Base-by-base conservation (phyloP, 106 monocot species). In the Xerophyta viscosa region DNA sequence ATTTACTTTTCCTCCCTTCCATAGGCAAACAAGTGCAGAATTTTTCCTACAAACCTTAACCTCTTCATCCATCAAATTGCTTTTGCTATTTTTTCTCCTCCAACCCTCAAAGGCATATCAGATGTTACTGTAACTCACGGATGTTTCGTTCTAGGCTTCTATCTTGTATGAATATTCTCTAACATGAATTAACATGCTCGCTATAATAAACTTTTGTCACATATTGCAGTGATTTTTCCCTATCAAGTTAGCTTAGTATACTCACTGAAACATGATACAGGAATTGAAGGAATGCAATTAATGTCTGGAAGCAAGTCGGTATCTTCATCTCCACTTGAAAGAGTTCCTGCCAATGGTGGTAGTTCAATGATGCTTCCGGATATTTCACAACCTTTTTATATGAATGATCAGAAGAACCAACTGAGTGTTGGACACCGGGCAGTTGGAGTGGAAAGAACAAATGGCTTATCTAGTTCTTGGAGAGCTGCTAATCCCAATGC, bases 231-330 rank as follows among this genome's bases (percentile, higher is more conserved):
- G n/a, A n/a, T n/a, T n/a, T n/a, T n/a, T n/a, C 15, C 39, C 6
- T 5, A 33, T 39, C 15, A 2, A 3, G 2, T 39, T 39, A 3
- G 15, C 1, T 12, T 39, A 1, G 10, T 2, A 8, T 15, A 7
- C 1, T 12, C 15, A 39, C 39, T 12, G 10, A 12, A 39, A 39
- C 15, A 39, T 39, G 45, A 30, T 53, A 13, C 51, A 76, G 72
- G 70, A 48, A 23, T 20, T 37, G 66, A 63, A n/a, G 68, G 54
- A 56, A 57, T 70, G 49, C 24, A 49, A 43, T 33, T 66, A 42
- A 37, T 76, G 58, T 52, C 78, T 41, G 78, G 66, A 46, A 66
- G 66, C 48, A 70, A 67, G 33, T 64, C 74, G 49, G 41, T 75
- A 31, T 58, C 63, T 29, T 52, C 78, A 50, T 74, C 77, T 59